These are phyloP conservation scores for Parastagonospora avenae DNA, from an alignment of 2,329 filamentous ascomycete species.

Conservation along the genomic window DNA sequence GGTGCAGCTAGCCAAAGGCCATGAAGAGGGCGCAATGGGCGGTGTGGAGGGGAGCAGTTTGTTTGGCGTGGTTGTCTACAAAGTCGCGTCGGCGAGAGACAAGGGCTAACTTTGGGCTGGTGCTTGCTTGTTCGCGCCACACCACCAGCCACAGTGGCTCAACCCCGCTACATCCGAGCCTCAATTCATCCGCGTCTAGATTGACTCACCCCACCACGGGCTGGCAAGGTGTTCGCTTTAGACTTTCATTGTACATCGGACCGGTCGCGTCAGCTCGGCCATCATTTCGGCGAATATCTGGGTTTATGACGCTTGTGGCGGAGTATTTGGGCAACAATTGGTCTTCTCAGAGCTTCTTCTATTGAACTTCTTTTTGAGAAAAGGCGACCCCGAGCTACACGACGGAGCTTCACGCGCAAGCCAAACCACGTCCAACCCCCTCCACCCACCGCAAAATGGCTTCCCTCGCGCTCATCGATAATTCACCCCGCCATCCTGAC, in stretches of 20 bases:
- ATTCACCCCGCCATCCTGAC: conserved; percentile 84
- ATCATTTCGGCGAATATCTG: no score
- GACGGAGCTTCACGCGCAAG: neutral
- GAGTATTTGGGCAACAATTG: no score
- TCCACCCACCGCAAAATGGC: conserved; percentile 44
- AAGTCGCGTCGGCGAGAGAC: conserved; percentile 21
- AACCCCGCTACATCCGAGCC: conserved; percentile 1
- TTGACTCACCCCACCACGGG: conserved; percentile 21
- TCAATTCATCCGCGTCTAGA: conserved; percentile 11
- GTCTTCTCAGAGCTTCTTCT: no score
- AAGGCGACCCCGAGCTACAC: neutral
- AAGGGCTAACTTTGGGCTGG: conserved; percentile 5
- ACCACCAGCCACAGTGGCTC: neutral
- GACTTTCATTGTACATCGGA: no score
- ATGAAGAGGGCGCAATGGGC: conserved; percentile 28
- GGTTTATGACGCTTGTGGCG: no score
- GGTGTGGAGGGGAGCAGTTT: conserved; percentile 17
- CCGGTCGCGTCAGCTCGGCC: no score
- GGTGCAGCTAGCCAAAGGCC: conserved; percentile 39
- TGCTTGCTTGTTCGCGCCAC: conserved; percentile 2
- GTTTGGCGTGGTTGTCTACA: conserved; percentile 30
- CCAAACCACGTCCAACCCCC: neutral
- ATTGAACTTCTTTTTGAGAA: no score
- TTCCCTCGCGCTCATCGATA: conserved; percentile 66
- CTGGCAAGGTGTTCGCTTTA: neutral